Base-by-base conservation (phyloP, 345 rosid genomes). In the Syzygium aromaticum region DNA sequence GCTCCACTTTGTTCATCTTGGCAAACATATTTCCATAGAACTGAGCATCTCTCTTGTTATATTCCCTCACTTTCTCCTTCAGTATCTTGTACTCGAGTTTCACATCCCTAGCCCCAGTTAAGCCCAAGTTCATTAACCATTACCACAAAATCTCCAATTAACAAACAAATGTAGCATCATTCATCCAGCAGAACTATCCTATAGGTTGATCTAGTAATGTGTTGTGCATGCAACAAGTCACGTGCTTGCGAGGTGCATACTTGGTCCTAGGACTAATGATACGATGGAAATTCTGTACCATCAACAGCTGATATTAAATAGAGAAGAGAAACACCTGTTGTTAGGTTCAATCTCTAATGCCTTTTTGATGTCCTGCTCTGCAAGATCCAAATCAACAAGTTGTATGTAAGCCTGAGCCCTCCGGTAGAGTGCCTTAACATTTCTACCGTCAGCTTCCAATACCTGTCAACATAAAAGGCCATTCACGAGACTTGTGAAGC, bases 261-360 rank as follows among this genome's bases (percentile, higher is more conserved):
- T 38, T 33, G 1, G 19, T 38, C 82, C 49, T 19, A 38, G 80
- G 22, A 73, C 82, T 38, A 43, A 38, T 19, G 82, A 17, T 33
- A 73, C 19, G 25, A 73, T 5, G 2, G 10, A 73, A 38, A 19
- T 73, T 10, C 15, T 4, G 0, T 73, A 27, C 82, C 82, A 38
- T 73, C 49, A 38, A 38, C 49, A 19, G 49, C 49, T 33, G 49
- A 23, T 64, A 8, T 21, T 19, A 67, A 33, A 21, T 3, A 46
- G 25, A 28, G 27, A 33, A 8, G 64, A 53, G 52, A 9, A 56
- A n/a, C 52, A 88, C 93, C 94, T 91, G 86, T 92, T 92, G 8
- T 90, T 88, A 8, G 94, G 94, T 27, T 93, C 92, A 56, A 93
- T 91, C 87, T 93, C 93, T 38, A 93, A 89, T 15, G 94, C 94